Evolutionary conservation across 176 grass and related monocot genomes (phyloP), one percentile per base, ranked within the genome.

Genomic region (Canna indica): DNA sequence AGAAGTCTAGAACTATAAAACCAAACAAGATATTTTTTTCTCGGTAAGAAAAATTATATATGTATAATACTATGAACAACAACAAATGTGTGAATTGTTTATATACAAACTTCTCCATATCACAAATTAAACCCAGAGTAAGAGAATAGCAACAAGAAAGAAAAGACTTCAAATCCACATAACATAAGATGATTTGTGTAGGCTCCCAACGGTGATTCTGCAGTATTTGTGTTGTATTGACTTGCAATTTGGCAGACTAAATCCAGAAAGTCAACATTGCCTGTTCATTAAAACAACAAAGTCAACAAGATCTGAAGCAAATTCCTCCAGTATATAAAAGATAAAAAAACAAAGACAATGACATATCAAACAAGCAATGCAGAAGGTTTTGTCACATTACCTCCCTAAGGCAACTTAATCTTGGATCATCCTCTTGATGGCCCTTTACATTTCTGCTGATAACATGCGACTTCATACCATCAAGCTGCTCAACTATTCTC

Each of bases 401-500:
- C 68, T 70, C 68, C 10, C 4, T 7, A 70, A 70, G 68, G 29
- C 32, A 32, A 1, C 17, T 66, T 5, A 70, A 32, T 48, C 18
- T 7, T 5, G 14, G 12, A 10, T 50, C 41, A 31, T 50, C 27
- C 14, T 70, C 68, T 70, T 48, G 44, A 70, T 52, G 27, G 20
- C 15, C 18, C 27, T 50, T 5, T 11, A 48, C 17, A 16, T 18
- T 30, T 47, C 44, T 29, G 27, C 33, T 70, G 15, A 9, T 70
- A 32, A 31, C 25, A 41, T 83, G 81, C 16, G 58, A 42, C 60
- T 52, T 47, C 67, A 84, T 70, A 56, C 24, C 53, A 68, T 68
- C 71, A 60, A 85, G 52, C 35, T 85, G 75, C 34, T 73, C 11
- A 3, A n/a, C 25, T 22, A 85, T 62, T 73, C 66, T 73, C 22